Conservation (phyloP, 495 filamentous ascomycete species). For the Neurospora africana region DNA sequence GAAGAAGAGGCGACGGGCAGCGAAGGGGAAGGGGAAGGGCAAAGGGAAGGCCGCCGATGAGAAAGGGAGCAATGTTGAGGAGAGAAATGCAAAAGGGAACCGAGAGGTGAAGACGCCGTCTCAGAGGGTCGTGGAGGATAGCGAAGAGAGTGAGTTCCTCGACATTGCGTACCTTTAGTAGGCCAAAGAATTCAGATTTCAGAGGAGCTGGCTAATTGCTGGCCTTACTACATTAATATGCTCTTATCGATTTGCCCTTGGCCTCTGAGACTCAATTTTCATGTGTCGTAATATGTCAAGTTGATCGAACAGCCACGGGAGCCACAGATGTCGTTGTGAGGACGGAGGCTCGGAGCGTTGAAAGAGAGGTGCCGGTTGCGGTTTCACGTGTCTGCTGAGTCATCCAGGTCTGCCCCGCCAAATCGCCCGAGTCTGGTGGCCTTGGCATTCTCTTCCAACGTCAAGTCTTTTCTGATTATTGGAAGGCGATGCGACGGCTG, state of each 20-base stretch:
- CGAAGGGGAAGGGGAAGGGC: constrained; percentile 6
- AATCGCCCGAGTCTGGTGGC: constrained; percentile 4
- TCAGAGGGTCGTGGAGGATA: background rate
- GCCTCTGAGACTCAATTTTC: background rate
- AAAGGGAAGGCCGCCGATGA: background rate
- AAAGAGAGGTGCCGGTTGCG: constrained; percentile 4
- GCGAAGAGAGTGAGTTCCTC: background rate
- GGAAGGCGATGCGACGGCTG: constrained; percentile 7
- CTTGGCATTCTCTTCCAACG: constrained; percentile 13
- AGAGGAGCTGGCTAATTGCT: background rate
- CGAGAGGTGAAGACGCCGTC: background rate
- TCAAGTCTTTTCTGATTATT: constrained; percentile 22
- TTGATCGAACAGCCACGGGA: background rate
- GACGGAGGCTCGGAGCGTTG: background rate
- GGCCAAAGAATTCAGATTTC: background rate
- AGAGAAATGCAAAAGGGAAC: background rate
- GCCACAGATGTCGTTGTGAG: constrained; percentile 11
- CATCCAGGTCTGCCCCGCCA: constrained; percentile 10
- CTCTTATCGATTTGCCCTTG: background rate
- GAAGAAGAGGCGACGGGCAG: constrained; percentile 30
- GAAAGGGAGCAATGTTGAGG: background rate
- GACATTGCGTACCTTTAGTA: background rate
- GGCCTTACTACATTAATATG: background rate
- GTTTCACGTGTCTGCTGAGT: constrained; percentile 9
- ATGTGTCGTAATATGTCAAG: background rate